Percentiles rank a stretch among this genome's conserved stretches.
phyloP scores from a whole-genome alignment of 805 yeast genomes.

The Jamesozyma gamospora region DNA sequence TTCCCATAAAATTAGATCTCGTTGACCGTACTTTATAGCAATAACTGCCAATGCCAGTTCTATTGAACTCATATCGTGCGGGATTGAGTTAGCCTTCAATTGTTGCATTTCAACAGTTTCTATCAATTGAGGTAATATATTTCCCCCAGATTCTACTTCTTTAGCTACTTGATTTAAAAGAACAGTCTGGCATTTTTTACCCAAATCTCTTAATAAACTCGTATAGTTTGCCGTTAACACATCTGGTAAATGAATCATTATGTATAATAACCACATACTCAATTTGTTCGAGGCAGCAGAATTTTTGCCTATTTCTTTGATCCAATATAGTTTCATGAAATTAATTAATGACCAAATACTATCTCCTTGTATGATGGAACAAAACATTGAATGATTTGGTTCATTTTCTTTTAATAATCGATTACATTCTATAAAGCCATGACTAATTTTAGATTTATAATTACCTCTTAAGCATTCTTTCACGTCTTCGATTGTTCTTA shows the following conservation, averaged over 20 bases:
- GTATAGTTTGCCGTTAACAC: constrained; percentile 19
- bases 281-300: constrained; percentile 5
- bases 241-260: constrained; percentile 19
- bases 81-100: constrained; percentile 2
- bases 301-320: constrained; percentile 15
- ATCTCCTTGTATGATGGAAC: constrained; percentile 8
- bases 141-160: too few species aligned
- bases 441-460: constrained; percentile 8
- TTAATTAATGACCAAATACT: constrained; percentile 20
- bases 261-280: constrained; percentile 20
- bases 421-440: constrained; percentile 25
- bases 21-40: constrained; percentile 20
- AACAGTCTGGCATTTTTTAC: constrained; percentile 17
- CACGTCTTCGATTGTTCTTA: constrained; percentile 13
- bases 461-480: constrained; percentile 8
- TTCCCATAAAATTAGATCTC: constrained; percentile 17
- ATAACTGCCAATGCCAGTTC: constrained; percentile 13
- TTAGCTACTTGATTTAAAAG: background rate
- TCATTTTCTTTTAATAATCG: constrained; percentile 20
- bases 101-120: constrained; percentile 1
- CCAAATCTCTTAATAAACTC: constrained; percentile 23
- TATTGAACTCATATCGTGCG: constrained; percentile 8
- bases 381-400: constrained; percentile 16
- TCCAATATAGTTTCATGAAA: constrained; percentile 22
- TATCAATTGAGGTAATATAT: background rate